These are phyloP conservation scores for Trichoderma guizhouense DNA, from an alignment of 2,329 filamentous ascomycete species.

Conservation along the genomic window DNA sequence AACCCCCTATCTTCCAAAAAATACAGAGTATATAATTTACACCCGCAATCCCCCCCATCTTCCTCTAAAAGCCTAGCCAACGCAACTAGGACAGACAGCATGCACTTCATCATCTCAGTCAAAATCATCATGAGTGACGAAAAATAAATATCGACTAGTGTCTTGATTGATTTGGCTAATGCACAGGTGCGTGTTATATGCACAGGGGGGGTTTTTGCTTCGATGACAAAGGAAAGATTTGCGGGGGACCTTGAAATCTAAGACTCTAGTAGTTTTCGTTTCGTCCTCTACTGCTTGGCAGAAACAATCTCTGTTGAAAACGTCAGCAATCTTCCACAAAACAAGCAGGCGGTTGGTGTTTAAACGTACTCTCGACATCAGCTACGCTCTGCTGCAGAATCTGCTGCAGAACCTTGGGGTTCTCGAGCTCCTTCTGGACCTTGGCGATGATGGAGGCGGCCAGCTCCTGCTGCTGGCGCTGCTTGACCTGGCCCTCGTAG, in stretches of 20 bases:
- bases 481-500: constrained; percentile 98
- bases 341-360: background rate
- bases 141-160: constrained; percentile 25
- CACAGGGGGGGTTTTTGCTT: constrained; percentile 41
- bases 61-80: background rate
- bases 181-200: constrained; percentile 58
- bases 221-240: constrained; percentile 49
- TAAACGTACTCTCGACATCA: constrained; percentile 82
- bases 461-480: constrained; percentile 95
- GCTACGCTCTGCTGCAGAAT: constrained; percentile 95
- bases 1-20: background rate
- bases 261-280: constrained; percentile 30
- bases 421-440: constrained; percentile 98
- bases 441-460: constrained; percentile 91
- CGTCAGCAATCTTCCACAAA: constrained; percentile 33
- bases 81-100: background rate
- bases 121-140: constrained; percentile 6
- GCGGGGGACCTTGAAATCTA: constrained; percentile 35
- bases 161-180: constrained; percentile 51
- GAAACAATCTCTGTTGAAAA: constrained; percentile 54
- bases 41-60: background rate
- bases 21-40: constrained; percentile 12
- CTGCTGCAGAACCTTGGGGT: constrained; percentile 94
- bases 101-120: constrained; percentile 17
- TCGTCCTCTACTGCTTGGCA: constrained; percentile 59